These are phyloP conservation scores for Leishmania turanica DNA, from an alignment of 208 protist genomes.

Conservation along the genomic window DNA sequence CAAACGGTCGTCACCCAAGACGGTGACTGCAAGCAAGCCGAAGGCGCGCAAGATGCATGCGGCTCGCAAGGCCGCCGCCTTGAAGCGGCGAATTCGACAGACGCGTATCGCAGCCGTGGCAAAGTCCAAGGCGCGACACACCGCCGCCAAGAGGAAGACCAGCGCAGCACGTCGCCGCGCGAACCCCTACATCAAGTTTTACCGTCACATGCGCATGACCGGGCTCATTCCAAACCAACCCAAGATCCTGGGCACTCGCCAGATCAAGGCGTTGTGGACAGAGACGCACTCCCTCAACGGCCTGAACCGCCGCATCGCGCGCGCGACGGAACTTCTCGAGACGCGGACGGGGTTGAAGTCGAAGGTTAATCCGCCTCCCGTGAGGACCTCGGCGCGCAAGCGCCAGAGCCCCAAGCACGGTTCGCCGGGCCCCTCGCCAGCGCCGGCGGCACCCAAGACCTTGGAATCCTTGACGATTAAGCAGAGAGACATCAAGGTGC, in stretches of 20 bases:
- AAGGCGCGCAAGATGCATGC: background rate
- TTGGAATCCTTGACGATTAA: background rate
- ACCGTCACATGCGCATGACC: slow-evolving; percentile 45
- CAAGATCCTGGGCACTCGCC: slow-evolving; percentile 22
- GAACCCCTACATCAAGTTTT: slow-evolving; percentile 49
- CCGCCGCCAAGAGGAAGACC: slow-evolving; percentile 10
- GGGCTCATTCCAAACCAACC: slow-evolving; percentile 47
- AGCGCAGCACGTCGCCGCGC: background rate
- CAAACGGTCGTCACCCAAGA: background rate
- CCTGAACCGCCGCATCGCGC: slow-evolving; percentile 29
- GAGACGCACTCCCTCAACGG: slow-evolving; percentile 33
- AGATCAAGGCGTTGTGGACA: slow-evolving; percentile 47
- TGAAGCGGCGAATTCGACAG: too few relatives aligned
- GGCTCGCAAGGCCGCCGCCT: background rate
- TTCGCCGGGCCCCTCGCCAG: background rate
- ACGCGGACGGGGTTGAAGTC: slow-evolving; percentile 19
- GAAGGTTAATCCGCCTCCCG: background rate
- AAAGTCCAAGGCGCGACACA: background rate
- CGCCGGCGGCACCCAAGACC: background rate
- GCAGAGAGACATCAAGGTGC: slow-evolving; percentile 33
- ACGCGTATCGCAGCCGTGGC: background rate
- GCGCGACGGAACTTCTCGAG: slow-evolving; percentile 26
- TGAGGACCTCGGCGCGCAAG: background rate
- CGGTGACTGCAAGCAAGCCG: slow-evolving; percentile 6
- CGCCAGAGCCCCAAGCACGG: background rate